Conservation (phyloP, 148 eudicot genomes). For the Fallopia convolvulus region DNA sequence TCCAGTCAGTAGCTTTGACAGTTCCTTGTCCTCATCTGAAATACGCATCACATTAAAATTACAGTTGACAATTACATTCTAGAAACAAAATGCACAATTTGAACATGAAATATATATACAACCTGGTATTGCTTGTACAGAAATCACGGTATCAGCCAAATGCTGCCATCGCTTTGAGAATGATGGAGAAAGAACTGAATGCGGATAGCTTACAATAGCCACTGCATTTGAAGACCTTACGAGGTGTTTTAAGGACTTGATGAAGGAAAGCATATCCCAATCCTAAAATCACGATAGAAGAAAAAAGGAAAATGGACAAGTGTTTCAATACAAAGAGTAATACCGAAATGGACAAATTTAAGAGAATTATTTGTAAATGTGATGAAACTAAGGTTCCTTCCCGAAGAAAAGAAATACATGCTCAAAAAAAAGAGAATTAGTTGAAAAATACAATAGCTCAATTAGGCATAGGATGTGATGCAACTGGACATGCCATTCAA, state of each 20-base stretch:
- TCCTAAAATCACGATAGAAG: conserved; percentile 35
- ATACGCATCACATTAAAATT: conserved; percentile 8
- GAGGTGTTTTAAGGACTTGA: conserved; percentile 73
- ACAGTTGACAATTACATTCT: background rate
- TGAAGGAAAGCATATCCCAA: conserved; percentile 84
- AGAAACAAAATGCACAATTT: background rate
- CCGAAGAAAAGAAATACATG: background rate
- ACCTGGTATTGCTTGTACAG: conserved; percentile 93
- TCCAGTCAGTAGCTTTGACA: conserved; percentile 79
- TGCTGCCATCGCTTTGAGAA: conserved; percentile 87
- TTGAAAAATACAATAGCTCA: background rate
- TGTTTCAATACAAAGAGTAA: background rate
- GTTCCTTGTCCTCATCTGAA: conserved; percentile 92
- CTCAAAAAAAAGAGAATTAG: background rate
- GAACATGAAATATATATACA: conserved; percentile 7
- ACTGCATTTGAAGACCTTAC: conserved; percentile 72
- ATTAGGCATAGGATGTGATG: background rate
- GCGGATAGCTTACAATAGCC: conserved; percentile 73
- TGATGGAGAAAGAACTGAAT: conserved; percentile 63
- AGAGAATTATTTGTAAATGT: background rate
- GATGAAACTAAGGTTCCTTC: background rate
- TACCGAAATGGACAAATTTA: background rate
- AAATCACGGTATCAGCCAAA: conserved; percentile 87
- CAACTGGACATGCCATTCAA: background rate
- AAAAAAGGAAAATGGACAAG: background rate